Conservation (phyloP, 2,329 filamentous ascomycete genomes). For the Chrysoporthe austroafricana region DNA sequence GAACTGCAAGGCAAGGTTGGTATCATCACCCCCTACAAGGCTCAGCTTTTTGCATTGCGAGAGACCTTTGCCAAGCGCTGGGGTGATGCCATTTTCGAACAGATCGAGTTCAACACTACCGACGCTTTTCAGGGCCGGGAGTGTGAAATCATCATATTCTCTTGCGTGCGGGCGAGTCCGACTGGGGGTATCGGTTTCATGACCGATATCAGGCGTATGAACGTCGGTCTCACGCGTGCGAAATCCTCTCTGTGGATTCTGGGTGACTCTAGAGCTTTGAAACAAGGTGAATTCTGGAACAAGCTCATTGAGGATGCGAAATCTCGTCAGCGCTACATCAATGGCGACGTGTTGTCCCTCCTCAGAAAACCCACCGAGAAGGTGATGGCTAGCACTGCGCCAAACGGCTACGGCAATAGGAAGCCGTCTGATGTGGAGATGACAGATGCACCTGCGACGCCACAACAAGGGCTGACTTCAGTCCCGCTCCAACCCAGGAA, state of each 20-base stretch:
- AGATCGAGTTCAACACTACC: slow-evolving; percentile 97
- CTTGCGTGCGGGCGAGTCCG: slow-evolving; percentile 91
- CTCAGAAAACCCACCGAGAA: slow-evolving; percentile 49
- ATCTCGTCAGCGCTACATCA: slow-evolving; percentile 74
- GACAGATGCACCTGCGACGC: slow-evolving; percentile 30
- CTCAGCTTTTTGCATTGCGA: slow-evolving; percentile 81
- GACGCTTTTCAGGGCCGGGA: slow-evolving; percentile 98
- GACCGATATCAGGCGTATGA: slow-evolving; percentile 98
- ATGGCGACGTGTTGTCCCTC: slow-evolving; percentile 59
- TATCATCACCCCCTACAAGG: slow-evolving; percentile 98
- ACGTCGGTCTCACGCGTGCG: slow-evolving; percentile 94
- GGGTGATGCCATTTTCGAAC: slow-evolving; percentile 73
- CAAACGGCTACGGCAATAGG: slow-evolving; percentile 9
- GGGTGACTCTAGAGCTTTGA: slow-evolving; percentile 84
- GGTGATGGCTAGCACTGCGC: slow-evolving; percentile 35
- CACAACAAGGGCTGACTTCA: neutral
- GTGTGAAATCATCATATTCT: slow-evolving; percentile 98
- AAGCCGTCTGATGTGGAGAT: slow-evolving; percentile 34
- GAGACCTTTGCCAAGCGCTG: slow-evolving; percentile 73
- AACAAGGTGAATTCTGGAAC: slow-evolving; percentile 89
- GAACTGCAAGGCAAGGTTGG: slow-evolving; percentile 85
- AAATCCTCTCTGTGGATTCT: slow-evolving; percentile 97
- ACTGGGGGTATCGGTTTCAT: slow-evolving; percentile 97
- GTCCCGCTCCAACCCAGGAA: neutral
- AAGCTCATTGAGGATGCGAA: slow-evolving; percentile 83